phyloP scores from a whole-genome alignment of 2,329 filamentous ascomycete species.

The Paraphaeosphaeria minitans region DNA sequence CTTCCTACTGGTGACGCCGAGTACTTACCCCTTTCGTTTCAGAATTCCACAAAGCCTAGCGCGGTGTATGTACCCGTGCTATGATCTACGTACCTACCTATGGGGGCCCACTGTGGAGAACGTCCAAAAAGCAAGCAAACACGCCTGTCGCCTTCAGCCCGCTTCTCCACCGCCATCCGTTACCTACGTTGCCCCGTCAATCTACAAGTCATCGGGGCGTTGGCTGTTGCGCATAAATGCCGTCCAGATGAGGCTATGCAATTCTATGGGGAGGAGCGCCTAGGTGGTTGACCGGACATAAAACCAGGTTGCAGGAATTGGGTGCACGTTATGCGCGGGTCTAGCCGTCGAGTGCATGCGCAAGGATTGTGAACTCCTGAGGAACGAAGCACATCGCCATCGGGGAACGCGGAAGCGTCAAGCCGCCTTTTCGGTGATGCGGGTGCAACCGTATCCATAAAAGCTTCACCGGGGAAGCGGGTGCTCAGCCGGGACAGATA shows the following conservation, averaged over 20 bases:
- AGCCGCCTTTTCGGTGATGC: constrained; percentile 23
- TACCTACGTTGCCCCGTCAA: too few relatives aligned
- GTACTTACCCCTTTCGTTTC: constrained; percentile 3
- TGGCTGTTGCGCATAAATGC: neutral
- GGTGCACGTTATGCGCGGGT: constrained; percentile 3
- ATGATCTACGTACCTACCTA: constrained; percentile 5
- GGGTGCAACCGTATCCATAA: constrained; percentile 24
- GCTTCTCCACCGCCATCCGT: constrained; percentile 1
- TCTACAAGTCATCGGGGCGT: neutral
- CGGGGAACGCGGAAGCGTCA: constrained; percentile 36
- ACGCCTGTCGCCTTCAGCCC: neutral
- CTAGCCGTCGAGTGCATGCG: constrained; percentile 7
- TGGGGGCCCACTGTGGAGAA: constrained; percentile 7
- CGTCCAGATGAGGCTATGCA: neutral
- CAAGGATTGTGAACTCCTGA: constrained; percentile 3
- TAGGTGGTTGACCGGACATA: neutral
- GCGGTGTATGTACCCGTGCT: constrained; percentile 4
- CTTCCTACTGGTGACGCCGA: neutral
- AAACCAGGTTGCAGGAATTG: neutral
- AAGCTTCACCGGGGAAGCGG: constrained; percentile 31
- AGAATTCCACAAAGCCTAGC: neutral
- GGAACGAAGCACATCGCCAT: constrained; percentile 23
- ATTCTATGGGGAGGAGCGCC: neutral
- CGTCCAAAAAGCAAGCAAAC: constrained; percentile 3
- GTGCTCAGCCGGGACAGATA: constrained; percentile 5